A percentile compares a stretch with the other conserved stretches of the same genome.
phyloP scores from a whole-genome alignment of 169 alveolate species.

The Cryptosporidium sp. region DNA sequence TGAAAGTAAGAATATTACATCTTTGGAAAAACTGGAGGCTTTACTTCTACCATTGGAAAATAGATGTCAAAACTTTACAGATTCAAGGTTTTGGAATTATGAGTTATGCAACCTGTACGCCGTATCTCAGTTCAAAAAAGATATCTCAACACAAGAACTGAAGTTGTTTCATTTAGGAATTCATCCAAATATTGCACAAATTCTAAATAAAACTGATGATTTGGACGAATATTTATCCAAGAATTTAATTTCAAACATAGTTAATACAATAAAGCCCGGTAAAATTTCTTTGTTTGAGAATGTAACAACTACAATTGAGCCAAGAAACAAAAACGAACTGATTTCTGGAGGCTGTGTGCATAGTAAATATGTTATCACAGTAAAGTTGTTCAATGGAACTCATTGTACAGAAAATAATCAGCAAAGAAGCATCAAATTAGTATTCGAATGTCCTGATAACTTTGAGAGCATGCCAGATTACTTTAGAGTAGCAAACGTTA shows the following conservation, averaged over 20 bases:
- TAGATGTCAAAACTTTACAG: slow-evolving; percentile 60
- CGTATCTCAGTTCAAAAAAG: slow-evolving; percentile 52
- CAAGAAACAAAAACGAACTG: slow-evolving; percentile 28
- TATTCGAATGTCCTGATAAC: slow-evolving; percentile 62
- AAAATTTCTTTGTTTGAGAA: background rate
- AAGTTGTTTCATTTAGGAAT: slow-evolving; percentile 22
- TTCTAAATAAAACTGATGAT: background rate
- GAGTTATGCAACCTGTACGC: slow-evolving; percentile 41
- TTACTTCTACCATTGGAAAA: slow-evolving; percentile 40
- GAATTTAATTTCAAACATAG: slow-evolving; percentile 21
- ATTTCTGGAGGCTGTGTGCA: background rate
- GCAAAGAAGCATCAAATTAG: slow-evolving; percentile 34
- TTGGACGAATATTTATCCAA: slow-evolving; percentile 6
- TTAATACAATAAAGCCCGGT: slow-evolving; percentile 8
- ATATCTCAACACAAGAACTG: background rate
- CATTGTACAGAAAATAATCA: slow-evolving; percentile 5
- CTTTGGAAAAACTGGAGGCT: background rate
- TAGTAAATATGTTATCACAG: slow-evolving; percentile 31
- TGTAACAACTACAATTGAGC: slow-evolving; percentile 18
- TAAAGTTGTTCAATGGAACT: slow-evolving; percentile 35
- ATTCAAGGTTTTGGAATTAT: slow-evolving; percentile 38
- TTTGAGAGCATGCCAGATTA: slow-evolving; percentile 26
- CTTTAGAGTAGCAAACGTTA: slow-evolving; percentile 40
- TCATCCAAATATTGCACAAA: background rate
- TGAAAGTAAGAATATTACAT: slow-evolving; percentile 20